These are phyloP conservation scores for Vigna hirtella DNA, from an alignment of 306 rosid genomes.

Conservation along the genomic window DNA sequence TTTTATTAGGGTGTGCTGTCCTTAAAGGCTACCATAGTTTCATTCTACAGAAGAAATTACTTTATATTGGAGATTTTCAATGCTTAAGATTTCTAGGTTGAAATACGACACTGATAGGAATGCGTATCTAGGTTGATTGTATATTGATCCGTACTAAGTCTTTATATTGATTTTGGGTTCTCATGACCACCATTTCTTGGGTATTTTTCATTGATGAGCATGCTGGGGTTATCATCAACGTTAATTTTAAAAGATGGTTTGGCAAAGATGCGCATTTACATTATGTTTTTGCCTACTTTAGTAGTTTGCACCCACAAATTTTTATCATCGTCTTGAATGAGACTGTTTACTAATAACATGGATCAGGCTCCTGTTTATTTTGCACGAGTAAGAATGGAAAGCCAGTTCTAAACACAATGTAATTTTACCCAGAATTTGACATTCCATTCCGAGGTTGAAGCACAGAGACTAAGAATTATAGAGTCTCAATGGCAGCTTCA, in stretches of 20 bases:
- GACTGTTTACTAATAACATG: conserved; percentile 8
- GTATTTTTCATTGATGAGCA: neutral
- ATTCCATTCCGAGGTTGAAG: conserved; percentile 38
- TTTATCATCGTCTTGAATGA: conserved; percentile 21
- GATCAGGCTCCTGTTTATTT: neutral
- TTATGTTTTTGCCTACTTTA: neutral
- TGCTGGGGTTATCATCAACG: neutral
- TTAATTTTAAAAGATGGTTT: neutral
- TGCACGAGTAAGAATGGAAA: neutral
- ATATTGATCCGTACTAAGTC: too few relatives aligned
- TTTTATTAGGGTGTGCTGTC: too few relatives aligned
- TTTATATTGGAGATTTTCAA: too few relatives aligned
- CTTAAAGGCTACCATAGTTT: too few relatives aligned
- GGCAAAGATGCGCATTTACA: neutral
- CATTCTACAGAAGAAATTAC: too few relatives aligned
- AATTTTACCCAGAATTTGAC: conserved; percentile 29
- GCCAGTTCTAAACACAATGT: neutral
- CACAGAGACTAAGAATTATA: neutral
- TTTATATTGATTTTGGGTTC: neutral
- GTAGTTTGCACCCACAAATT: neutral
- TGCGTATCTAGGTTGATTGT: too few relatives aligned
- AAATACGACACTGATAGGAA: too few relatives aligned
- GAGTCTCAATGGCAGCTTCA: conserved; percentile 64
- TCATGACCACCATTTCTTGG: neutral
- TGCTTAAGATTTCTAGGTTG: too few relatives aligned